Base-by-base conservation (phyloP, 2,329 filamentous ascomycete species). In the Aureobasidium sp. region DNA sequence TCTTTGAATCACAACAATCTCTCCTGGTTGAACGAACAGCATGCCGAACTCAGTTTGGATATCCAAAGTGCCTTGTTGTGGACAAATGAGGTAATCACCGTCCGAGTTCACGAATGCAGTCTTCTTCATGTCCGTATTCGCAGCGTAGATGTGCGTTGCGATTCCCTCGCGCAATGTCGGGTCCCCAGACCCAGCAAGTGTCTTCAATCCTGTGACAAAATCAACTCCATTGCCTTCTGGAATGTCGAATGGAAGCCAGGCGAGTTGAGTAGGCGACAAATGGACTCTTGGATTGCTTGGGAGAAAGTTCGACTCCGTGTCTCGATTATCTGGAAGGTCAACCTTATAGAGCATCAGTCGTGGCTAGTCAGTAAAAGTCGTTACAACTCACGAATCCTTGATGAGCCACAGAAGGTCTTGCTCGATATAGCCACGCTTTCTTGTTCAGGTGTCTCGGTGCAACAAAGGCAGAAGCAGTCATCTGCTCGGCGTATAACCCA, bases 361-460 rank as follows among this genome's bases (percentile, higher is more conserved):
- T 32, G 5, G 8, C 20, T 20, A 20, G 20, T 20, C 20, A 20
- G 20, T 20, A 20, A 20, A 20, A 20, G 20, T 20, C 20, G 20
- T 20, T 32, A 8, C 29, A 5, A 32, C 29, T 32, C 32, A 63
- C 52, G 24, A 64, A n/a, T 71, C 71, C 48, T 73, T 71, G 66
- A 44, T 79, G 77, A 41, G 76, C 77, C 59, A 75, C 76, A 27
- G 76, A 72, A 41, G 75, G 77, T 48, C 76, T 67, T 29, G 74
- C 73, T 37, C 77, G 71, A 65, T 79, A 79, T 71, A 79, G 73
- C 63, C 75, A 79, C 17, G 76, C 75, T 47, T 73, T 77, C 65
- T 72, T 75, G 67, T 78, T 78, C 26, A 70, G 66, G 56, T 72
- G 69, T 36, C 77, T 71, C 4, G 76, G 75, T 12, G 77, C 76